Evolutionary conservation across 1,139 yeast species (phyloP).

Genomic region (Saccharomyces uvarum): DNA sequence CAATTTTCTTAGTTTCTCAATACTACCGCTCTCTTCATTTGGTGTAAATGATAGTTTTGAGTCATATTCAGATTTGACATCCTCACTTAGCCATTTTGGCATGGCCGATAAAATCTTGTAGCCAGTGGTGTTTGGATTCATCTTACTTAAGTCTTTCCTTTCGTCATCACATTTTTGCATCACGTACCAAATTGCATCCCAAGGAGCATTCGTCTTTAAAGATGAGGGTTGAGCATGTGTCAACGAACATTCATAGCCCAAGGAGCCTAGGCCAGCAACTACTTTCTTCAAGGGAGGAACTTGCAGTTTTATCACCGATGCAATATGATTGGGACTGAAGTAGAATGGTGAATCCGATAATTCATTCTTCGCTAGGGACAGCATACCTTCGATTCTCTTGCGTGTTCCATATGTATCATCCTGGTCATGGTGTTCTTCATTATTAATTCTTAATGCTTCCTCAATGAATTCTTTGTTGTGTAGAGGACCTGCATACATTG

Average conservation of each 20-base stretch:
- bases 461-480: slow-evolving; percentile 64
- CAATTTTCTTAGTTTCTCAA: slow-evolving; percentile 58
- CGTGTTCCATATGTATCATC: slow-evolving; percentile 59
- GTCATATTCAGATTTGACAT: slow-evolving; percentile 15
- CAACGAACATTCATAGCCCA: slow-evolving; percentile 72
- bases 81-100: slow-evolving; percentile 27
- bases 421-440: slow-evolving; percentile 38
- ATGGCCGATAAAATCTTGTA: slow-evolving; percentile 45
- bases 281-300: slow-evolving; percentile 73
- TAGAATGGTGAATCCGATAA: slow-evolving; percentile 61
- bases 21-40: slow-evolving; percentile 48
- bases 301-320: slow-evolving; percentile 69
- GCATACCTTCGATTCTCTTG: slow-evolving; percentile 85
- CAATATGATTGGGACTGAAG: slow-evolving; percentile 68
- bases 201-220: slow-evolving; percentile 84
- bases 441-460: slow-evolving; percentile 50
- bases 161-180: slow-evolving; percentile 56
- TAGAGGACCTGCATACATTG: slow-evolving; percentile 85
- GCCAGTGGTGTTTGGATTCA: slow-evolving; percentile 44
- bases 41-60: slow-evolving; percentile 40
- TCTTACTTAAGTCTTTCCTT: slow-evolving; percentile 35
- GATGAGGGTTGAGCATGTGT: slow-evolving; percentile 87
- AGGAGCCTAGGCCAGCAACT: slow-evolving; percentile 75
- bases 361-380: slow-evolving; percentile 72
- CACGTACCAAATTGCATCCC: slow-evolving; percentile 66